Evolutionary conservation across 148 eudicot genomes (phyloP).

Genomic region (Agrostemma githago): DNA sequence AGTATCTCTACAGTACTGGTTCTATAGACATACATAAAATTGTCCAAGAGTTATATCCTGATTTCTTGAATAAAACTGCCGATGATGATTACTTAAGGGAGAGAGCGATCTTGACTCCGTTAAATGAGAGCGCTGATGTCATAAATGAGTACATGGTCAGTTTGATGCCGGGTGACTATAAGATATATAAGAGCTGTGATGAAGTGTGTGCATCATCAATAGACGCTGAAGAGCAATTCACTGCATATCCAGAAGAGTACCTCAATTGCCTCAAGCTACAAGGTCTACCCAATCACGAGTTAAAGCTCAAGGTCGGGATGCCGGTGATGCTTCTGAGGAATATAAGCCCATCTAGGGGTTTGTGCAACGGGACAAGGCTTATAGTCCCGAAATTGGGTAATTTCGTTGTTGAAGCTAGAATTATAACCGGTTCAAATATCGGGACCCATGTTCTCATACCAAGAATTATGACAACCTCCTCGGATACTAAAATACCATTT

Average conservation of each 20-base stretch:
- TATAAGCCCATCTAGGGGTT: slow-evolving; percentile 10
- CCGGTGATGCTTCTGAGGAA: slow-evolving; percentile 13
- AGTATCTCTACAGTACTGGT: too few relatives aligned
- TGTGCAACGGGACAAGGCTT: background rate
- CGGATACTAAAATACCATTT: background rate
- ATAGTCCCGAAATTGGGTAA: background rate
- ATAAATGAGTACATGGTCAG: slow-evolving; percentile 14
- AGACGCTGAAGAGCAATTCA: background rate
- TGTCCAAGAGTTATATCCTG: too few relatives aligned
- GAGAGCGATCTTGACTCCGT: too few relatives aligned
- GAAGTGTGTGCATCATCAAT: background rate
- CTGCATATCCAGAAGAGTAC: background rate
- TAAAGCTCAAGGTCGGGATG: background rate
- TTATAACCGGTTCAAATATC: background rate
- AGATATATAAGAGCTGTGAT: too few relatives aligned
- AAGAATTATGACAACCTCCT: background rate
- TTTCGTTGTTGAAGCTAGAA: background rate
- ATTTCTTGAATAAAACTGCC: too few relatives aligned
- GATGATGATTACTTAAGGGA: too few relatives aligned
- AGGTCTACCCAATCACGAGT: background rate
- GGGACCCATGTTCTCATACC: background rate
- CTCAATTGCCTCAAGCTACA: background rate
- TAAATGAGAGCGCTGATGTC: background rate
- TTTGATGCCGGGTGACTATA: background rate
- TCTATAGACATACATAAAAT: too few relatives aligned